Base-by-base conservation (phyloP, 2,329 filamentous ascomycete species). In the Capronia epimyces region DNA sequence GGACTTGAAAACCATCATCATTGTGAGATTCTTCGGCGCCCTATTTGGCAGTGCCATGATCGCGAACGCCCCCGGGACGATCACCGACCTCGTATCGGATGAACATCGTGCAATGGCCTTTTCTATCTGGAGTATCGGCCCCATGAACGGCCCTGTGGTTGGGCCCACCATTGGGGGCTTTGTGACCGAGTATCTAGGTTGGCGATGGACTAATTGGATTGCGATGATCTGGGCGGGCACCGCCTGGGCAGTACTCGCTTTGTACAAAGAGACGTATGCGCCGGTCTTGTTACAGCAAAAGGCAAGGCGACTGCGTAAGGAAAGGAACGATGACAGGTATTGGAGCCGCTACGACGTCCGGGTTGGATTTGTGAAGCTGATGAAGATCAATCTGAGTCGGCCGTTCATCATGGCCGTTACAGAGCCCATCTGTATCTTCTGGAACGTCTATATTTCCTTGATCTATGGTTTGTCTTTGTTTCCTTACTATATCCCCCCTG, bases 131-230 rank as follows among this genome's bases (percentile, higher is more conserved):
- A 81, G 78, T 54, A 82, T 95, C 47, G 89, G 88, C 0, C 89
- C 90, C 0, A 79, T 95, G 66, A 95, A 95, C 63, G 89, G 86
- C 13, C 86, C 69, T 45, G 71, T 68, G 69, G 71, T 82, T 24
- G 83, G 84, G 0, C 84, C 86, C 0, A 70, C 90, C 1, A 83
- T 95, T 27, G 89, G 89, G 18, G 89, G 89, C 0, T 94, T 95
- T 60, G 80, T 86, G 1, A 87, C 74, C 3, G 65, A 74, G 51
- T 73, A 72, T 56, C 72, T 93, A 2, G 89, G 88, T 9, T 96
- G 90, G 90, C 73, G 89, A 24, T 95, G 89, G 88, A 84, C 84
- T 31, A 86, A 87, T 63, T 95, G 87, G 86, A 75, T 93, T 16
- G 79, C 84, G 7, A 69, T 91, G 62, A 90, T 94, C 45, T 75